Evolutionary conservation across 2,329 filamentous ascomycete species (phyloP).

Genomic region (Immersiporthe knoxdaviesiana): DNA sequence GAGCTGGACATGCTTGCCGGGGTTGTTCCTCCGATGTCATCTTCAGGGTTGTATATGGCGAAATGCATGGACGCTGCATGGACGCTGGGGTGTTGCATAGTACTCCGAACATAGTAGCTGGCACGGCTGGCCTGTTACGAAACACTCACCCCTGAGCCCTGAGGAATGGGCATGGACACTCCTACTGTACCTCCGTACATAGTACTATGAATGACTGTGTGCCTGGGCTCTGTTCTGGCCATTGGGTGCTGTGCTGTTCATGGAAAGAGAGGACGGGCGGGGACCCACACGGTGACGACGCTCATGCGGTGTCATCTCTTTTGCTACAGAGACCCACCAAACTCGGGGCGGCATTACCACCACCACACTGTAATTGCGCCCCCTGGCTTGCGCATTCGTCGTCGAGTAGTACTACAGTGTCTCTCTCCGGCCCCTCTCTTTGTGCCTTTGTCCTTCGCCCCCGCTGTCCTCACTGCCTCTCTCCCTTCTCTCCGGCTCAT

Average conservation of each 20-base stretch:
- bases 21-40: background rate
- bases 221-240: too few relatives aligned
- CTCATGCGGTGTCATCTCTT: constrained; percentile 11
- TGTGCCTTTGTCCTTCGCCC: background rate
- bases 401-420: background rate
- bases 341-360: background rate
- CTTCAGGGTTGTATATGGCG: constrained; percentile 2
- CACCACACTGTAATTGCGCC: background rate
- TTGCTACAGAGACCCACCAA: background rate
- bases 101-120: too few relatives aligned
- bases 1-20: too few relatives aligned
- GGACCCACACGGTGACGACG: constrained; percentile 19
- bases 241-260: background rate
- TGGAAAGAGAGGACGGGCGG: background rate
- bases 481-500: background rate
- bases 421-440: background rate
- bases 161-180: background rate
- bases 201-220: too few relatives aligned
- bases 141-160: constrained; percentile 5
- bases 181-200: background rate
- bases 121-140: too few relatives aligned
- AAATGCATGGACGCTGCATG: constrained; percentile 3
- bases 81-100: background rate
- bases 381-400: background rate
- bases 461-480: background rate